These are phyloP conservation scores for Gremmenia infestans DNA, from an alignment of 2,329 filamentous ascomycete genomes.

Conservation along the genomic window DNA sequence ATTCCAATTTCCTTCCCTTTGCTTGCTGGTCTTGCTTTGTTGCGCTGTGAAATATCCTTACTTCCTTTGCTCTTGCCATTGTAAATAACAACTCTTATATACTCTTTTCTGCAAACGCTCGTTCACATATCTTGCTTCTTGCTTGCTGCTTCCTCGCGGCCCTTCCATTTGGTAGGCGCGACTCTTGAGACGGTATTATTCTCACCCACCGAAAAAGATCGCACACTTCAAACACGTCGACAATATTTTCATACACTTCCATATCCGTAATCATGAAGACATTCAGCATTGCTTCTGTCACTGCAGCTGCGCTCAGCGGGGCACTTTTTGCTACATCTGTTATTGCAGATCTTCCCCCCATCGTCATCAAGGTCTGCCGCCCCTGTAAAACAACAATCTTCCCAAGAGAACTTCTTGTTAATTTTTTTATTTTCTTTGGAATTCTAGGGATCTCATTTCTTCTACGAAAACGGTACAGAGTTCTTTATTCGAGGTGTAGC, in stretches of 20 bases:
- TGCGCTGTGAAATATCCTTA: not conserved
- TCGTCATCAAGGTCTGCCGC: conserved; percentile 40
- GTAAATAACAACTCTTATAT: too few species aligned
- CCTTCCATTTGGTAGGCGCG: too few species aligned
- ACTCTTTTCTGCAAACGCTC: too few species aligned
- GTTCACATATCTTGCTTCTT: too few species aligned
- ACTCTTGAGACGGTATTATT: not conserved
- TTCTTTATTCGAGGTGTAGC: conserved; percentile 94
- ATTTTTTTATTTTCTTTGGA: not conserved
- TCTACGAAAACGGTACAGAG: conserved; percentile 59
- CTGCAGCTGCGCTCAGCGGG: conserved; percentile 42
- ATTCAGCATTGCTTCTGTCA: conserved; percentile 39
- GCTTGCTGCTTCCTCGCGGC: too few species aligned
- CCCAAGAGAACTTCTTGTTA: conserved; percentile 3
- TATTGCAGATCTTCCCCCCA: conserved; percentile 51
- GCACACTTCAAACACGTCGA: not conserved
- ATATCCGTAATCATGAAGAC: conserved; percentile 46
- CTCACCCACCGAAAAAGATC: not conserved
- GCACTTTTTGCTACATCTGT: conserved; percentile 44
- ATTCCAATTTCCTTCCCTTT: too few species aligned
- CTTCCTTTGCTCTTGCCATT: too few species aligned
- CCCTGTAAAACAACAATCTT: not conserved
- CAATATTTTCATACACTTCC: not conserved
- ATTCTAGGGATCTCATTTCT: conserved; percentile 32
- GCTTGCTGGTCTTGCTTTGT: not conserved